phyloP scores from a whole-genome alignment of 768 basidiomycete species.

The Russula emetica region DNA sequence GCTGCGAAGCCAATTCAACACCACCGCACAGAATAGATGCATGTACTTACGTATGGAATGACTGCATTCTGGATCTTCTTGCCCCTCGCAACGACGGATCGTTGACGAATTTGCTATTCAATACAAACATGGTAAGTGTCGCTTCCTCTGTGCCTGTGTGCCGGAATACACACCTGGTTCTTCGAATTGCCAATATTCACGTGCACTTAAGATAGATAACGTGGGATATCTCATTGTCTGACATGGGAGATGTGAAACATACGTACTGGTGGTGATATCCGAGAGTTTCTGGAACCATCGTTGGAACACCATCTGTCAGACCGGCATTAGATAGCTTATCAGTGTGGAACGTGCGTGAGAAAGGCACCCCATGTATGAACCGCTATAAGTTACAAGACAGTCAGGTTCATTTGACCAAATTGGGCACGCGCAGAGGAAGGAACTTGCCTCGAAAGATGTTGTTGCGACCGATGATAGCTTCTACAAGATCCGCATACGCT shows the following conservation, averaged over 20 bases:
- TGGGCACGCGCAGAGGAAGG: background rate
- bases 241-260: background rate
- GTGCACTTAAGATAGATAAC: conserved; percentile 29
- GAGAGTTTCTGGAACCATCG: conserved; percentile 42
- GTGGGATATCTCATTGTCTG: background rate
- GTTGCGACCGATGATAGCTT: conserved; percentile 35
- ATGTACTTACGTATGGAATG: conserved; percentile 41
- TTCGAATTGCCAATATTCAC: conserved; percentile 47
- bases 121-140: background rate
- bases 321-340: background rate
- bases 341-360: background rate
- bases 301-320: conserved; percentile 47
- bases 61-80: conserved; percentile 48
- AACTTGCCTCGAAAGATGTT: conserved; percentile 43
- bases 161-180: conserved; percentile 37
- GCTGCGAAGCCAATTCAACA: conserved; percentile 32
- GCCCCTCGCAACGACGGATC: conserved; percentile 41
- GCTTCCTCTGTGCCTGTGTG: background rate
- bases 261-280: conserved; percentile 48
- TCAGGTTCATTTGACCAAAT: background rate
- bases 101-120: conserved; percentile 32
- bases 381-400: conserved; percentile 31
- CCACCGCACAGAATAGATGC: background rate
- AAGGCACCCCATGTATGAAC: conserved; percentile 43
- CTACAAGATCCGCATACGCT: conserved; percentile 41